Percentiles rank a stretch among this genome's conserved stretches.
These are phyloP conservation scores for Beta lomatogona DNA, from an alignment of 179 eudicot genomes.

Conservation along the genomic window DNA sequence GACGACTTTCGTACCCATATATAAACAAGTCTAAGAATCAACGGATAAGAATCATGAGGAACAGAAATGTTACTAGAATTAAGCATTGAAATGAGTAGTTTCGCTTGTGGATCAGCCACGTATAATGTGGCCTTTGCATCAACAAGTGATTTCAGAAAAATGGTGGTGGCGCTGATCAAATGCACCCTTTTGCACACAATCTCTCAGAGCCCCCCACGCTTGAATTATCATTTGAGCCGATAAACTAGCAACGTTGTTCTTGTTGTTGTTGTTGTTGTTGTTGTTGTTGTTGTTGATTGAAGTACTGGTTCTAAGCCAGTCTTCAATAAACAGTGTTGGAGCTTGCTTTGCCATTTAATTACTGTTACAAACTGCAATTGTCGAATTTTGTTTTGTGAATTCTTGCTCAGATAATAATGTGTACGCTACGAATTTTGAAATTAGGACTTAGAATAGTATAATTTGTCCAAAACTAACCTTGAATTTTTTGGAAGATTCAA, in stretches of 20 bases:
- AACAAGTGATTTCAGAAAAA: constrained; percentile 55
- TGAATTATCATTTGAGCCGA: constrained; percentile 79
- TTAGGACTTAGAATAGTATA: too few species aligned
- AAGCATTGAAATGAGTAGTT: constrained; percentile 67
- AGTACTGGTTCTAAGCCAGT: constrained; percentile 64
- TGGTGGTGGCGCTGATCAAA: constrained; percentile 53
- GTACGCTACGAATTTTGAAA: too few species aligned
- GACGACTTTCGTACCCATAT: constrained; percentile 87
- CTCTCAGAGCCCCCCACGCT: constrained; percentile 91
- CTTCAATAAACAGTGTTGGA: constrained; percentile 69
- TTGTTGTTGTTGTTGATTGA: constrained; percentile 34
- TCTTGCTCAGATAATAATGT: too few species aligned
- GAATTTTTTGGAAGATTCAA: too few species aligned
- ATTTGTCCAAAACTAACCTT: too few species aligned
- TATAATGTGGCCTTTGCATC: constrained; percentile 56
- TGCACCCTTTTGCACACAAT: constrained; percentile 47
- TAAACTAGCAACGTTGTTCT: constrained; percentile 36
- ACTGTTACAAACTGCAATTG: constrained; percentile 17
- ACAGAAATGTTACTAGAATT: constrained; percentile 52
- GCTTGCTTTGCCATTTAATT: constrained; percentile 63
- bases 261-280: constrained; percentile 7
- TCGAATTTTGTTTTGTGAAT: too few species aligned
- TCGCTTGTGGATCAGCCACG: constrained; percentile 97
- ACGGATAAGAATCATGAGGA: constrained; percentile 68
- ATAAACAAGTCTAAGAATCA: constrained; percentile 76